Base-by-base conservation (phyloP, 1,284 basidiomycete genomes). In the Entoloma clypeatum region DNA sequence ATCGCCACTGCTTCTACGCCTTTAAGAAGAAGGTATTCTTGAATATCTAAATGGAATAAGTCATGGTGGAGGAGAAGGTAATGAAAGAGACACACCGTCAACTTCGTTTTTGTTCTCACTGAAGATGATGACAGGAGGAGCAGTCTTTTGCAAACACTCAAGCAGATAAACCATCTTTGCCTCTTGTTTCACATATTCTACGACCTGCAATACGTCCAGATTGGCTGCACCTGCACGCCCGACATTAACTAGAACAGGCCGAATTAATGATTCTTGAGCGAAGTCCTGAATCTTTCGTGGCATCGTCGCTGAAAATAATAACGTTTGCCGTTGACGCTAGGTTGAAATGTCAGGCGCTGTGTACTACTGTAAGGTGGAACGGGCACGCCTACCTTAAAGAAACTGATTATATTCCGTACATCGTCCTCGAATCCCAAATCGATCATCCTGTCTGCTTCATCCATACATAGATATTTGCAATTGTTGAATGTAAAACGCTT, bases 61-160 rank as follows among this genome's bases (percentile, higher is more conserved):
- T 32, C 11, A 29, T 41, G 26, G 14, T 6, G 43, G 22, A 26
- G 17, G 33, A 8, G 33, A 27, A n/a, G 14, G 19, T 13, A 7
- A 33, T 27, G 10, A 38, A 14, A 31, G 11, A 10, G 8, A 51
- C 72, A 53, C 50, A 91, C 91, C 92, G 61, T 99, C 96, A 14
- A 99, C 96, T 61, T 99, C 96, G 58, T 98, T 98, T 74, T 99
- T 99, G 69, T 96, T 98, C 61, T 99, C 95, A 52, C 89, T 93
- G 63, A 99, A 99, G 42, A 99, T 81, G 63, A 99, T 97, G 41
- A 96, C 93, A 0, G 96, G 96, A 8, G 96, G 96, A 1, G 96
- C 86, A 1, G 96, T 99, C 70, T 99, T 99, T 61, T 99, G 96
- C 45, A 99, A 64, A 62, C 93, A 96, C 63, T 99, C 96, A 32